Evolutionary conservation across 768 basidiomycete genomes (phyloP).

Genomic region (Cystobasidium ongulense): DNA sequence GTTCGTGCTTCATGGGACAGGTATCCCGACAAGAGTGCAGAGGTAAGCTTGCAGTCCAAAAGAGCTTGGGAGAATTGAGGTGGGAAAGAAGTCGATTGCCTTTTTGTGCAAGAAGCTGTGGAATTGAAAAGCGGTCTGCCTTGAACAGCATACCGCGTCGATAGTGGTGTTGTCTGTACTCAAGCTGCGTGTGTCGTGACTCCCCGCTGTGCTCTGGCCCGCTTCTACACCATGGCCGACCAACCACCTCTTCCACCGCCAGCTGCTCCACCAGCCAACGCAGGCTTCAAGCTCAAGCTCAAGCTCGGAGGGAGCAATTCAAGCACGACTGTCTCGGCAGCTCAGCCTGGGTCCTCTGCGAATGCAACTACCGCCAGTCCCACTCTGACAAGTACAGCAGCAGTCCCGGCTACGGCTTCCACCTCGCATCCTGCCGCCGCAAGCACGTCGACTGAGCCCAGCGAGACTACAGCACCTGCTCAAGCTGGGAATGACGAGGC

Average conservation of each 20-base stretch:
- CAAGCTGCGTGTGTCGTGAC: no score
- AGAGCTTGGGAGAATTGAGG: no score
- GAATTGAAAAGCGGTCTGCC: no score
- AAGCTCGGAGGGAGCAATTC: constrained; percentile 25
- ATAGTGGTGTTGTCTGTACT: no score
- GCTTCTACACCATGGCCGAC: neutral
- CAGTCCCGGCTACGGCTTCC: no score
- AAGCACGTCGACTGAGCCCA: neutral
- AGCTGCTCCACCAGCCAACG: neutral
- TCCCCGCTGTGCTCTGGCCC: no score
- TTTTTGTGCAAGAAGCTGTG: no score
- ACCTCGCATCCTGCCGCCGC: neutral
- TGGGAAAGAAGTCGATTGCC: no score
- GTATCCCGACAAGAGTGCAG: no score
- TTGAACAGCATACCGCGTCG: no score
- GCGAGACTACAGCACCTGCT: neutral
- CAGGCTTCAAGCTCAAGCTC: constrained; percentile 28
- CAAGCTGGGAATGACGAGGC: neutral
- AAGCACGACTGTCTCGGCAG: neutral
- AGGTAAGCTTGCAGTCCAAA: no score
- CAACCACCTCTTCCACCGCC: neutral
- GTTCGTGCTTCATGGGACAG: neutral
- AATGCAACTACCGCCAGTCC: neutral
- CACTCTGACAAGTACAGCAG: no score
- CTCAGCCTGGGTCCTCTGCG: neutral